Conservation (phyloP, 495 filamentous ascomycete genomes). For the Symbiotaphrina buchneri region DNA sequence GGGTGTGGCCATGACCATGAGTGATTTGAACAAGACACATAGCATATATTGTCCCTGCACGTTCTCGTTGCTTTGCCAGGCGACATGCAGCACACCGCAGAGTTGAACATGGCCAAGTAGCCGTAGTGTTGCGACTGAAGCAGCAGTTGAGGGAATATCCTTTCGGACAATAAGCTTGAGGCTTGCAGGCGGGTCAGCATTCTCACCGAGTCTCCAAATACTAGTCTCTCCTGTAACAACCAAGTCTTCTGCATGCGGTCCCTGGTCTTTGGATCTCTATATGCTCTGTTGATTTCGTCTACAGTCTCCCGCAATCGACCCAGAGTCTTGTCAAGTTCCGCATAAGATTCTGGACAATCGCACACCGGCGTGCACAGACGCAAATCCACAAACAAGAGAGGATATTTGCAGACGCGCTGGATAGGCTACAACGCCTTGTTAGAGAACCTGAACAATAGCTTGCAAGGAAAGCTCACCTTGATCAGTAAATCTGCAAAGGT, state of each 20-base stretch:
- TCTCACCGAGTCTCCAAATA: conserved; percentile 46
- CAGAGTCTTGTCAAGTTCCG: conserved; percentile 53
- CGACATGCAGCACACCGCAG: conserved; percentile 72
- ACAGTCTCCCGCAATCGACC: conserved; percentile 48
- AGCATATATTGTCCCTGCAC: conserved; percentile 65
- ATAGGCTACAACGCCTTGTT: conserved; percentile 40
- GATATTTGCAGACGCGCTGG: conserved; percentile 84
- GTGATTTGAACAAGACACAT: conserved; percentile 64
- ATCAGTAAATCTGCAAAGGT: conserved; percentile 72
- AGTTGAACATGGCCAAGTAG: conserved; percentile 62
- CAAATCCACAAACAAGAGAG: conserved; percentile 65
- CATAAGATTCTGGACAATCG: conserved; percentile 63
- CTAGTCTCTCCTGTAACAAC: conserved; percentile 55
- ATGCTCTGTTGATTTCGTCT: conserved; percentile 55
- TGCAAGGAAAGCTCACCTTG: conserved; percentile 32
- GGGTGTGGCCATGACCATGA: conserved; percentile 54
- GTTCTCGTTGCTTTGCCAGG: conserved; percentile 46
- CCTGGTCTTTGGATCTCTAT: conserved; percentile 17
- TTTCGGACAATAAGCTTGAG: too few relatives aligned
- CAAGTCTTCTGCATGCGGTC: conserved; percentile 43
- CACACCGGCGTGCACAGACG: conserved; percentile 58
- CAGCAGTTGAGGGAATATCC: not conserved
- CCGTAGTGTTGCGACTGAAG: conserved; percentile 20
- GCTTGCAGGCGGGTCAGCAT: not conserved
- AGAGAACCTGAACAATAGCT: not conserved